Percentiles rank a stretch among this genome's conserved stretches.
phyloP scores from a whole-genome alignment of 129 eudicot genomes.

The Pittosporum tobira region DNA sequence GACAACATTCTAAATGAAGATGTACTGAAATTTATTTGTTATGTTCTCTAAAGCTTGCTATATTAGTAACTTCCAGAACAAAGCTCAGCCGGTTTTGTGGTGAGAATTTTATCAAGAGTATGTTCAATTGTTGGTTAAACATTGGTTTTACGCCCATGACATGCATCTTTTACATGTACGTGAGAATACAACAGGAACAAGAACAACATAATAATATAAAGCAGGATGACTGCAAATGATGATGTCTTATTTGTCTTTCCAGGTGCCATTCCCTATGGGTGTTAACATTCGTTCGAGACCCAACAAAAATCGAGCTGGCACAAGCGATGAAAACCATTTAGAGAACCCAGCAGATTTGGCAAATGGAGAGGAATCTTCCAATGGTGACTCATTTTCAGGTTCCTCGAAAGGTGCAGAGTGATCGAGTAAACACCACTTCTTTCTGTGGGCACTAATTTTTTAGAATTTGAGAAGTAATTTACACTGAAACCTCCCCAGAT shows the following conservation, averaged over 20 bases:
- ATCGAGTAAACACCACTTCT: conserved; percentile 33
- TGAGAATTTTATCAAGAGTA: no score
- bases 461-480: conserved; percentile 1
- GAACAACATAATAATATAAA: no score
- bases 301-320: conserved; percentile 39
- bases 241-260: conserved; percentile 11
- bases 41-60: neutral
- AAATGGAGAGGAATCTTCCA: conserved; percentile 45
- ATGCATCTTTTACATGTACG: neutral
- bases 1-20: neutral
- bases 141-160: neutral
- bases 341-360: conserved; percentile 33
- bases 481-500: neutral
- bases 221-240: neutral
- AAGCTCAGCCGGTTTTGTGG: no score
- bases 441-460: conserved; percentile 39
- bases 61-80: neutral
- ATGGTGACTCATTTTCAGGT: conserved; percentile 58
- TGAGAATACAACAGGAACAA: neutral
- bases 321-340: conserved; percentile 38
- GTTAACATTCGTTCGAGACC: conserved; percentile 59
- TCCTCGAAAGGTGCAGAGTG: conserved; percentile 68
- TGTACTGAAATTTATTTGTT: neutral
- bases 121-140: no score
- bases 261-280: conserved; percentile 97